A percentile compares a stretch with the other conserved stretches of the same genome.
These are phyloP conservation scores for Eutreptiella sp. DNA, from an alignment of 208 protist species.

Conservation along the genomic window DNA sequence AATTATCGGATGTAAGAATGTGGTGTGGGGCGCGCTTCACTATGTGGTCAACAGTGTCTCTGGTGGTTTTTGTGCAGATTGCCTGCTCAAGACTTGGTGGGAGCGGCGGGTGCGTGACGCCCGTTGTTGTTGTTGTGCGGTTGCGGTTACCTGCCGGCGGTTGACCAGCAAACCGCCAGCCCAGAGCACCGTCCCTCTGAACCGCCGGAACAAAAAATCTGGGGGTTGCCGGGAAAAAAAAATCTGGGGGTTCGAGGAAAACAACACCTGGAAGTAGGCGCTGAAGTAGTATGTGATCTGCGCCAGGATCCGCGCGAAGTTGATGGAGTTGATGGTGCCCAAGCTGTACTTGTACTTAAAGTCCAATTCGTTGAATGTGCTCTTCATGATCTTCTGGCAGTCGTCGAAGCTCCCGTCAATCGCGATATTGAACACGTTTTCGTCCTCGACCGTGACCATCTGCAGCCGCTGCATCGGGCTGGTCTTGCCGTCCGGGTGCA, in stretches of 20 bases:
- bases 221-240: background rate
- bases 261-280: constrained; percentile 76
- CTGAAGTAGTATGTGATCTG: constrained; percentile 93
- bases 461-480: constrained; percentile 71
- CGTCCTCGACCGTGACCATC: constrained; percentile 70
- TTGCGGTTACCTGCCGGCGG: too few species aligned
- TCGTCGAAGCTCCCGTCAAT: constrained; percentile 76
- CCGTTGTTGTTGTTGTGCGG: too few species aligned
- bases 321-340: constrained; percentile 94
- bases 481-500: constrained; percentile 70
- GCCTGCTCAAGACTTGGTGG: too few species aligned
- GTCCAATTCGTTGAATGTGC: constrained; percentile 65
- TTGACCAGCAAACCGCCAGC: too few species aligned
- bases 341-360: constrained; percentile 65
- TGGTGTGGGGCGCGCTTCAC: too few species aligned
- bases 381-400: constrained; percentile 79
- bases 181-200: too few species aligned
- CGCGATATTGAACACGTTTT: constrained; percentile 56
- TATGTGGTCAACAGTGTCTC: too few species aligned
- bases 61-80: too few species aligned
- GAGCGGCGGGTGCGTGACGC: too few species aligned
- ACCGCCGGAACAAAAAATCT: background rate
- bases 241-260: background rate
- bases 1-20: too few species aligned
- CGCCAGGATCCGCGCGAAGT: constrained; percentile 91